Evolutionary conservation across 2,329 filamentous ascomycete species (phyloP).

Genomic region (Diaporthe vaccinii): DNA sequence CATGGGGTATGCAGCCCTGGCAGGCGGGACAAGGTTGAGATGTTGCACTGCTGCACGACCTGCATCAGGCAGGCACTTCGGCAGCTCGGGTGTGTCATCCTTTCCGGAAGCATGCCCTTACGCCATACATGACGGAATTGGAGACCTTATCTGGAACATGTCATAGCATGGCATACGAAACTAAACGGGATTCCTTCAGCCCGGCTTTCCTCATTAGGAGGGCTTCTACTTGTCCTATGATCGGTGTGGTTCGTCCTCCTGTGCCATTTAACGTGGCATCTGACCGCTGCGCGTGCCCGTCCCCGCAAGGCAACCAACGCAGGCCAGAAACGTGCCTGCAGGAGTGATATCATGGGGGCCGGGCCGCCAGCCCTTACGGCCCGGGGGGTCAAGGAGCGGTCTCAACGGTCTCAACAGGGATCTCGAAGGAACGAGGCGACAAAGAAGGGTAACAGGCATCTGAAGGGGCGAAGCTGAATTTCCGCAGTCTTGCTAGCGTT

Average conservation of each 20-base stretch:
- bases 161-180: not conserved
- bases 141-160: not conserved
- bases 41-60: constrained; percentile 3
- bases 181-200: not conserved
- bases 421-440: not conserved
- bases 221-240: not conserved
- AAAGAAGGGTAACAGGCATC: not conserved
- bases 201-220: constrained; percentile 23
- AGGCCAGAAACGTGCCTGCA: not conserved
- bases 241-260: not conserved
- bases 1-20: not conserved
- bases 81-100: not conserved
- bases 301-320: not conserved
- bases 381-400: not conserved
- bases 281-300: not conserved
- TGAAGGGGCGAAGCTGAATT: not conserved
- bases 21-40: not conserved
- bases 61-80: not conserved
- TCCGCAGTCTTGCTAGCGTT: not conserved
- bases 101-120: not conserved
- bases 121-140: constrained; percentile 8
- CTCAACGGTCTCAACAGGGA: not conserved
- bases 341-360: constrained; percentile 31
- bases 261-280: not conserved
- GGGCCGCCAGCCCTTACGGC: not conserved